phyloP scores from a whole-genome alignment of 139 green algal genomes.

The Coccomyxa sp. region DNA sequence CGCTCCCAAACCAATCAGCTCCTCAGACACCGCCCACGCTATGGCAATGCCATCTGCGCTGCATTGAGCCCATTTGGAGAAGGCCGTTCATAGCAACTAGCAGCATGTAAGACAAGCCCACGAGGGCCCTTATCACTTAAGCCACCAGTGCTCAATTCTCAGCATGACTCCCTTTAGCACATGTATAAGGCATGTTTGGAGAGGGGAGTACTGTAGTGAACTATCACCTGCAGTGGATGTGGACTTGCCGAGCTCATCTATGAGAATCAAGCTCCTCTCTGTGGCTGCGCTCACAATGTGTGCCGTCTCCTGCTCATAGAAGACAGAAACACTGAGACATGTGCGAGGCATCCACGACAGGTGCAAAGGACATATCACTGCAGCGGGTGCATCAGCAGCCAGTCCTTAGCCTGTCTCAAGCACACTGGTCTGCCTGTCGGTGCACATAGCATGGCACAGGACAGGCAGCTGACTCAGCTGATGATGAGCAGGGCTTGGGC shows the following conservation, averaged over 20 bases:
- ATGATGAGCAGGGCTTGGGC: background rate
- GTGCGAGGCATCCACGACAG: background rate
- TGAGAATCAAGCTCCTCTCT: conserved; percentile 58
- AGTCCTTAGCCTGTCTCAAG: background rate
- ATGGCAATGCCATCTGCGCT: conserved; percentile 70
- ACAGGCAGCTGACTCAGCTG: too few species aligned
- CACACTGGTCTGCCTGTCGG: background rate
- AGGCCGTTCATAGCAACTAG: background rate
- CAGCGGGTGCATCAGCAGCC: background rate
- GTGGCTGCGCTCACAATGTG: background rate
- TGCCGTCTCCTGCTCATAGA: conserved; percentile 5
- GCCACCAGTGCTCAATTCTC: background rate
- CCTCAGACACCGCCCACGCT: conserved; percentile 65
- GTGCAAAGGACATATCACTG: background rate
- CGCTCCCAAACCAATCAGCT: conserved; percentile 18
- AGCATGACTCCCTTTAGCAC: background rate
- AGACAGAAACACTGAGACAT: background rate
- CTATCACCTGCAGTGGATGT: conserved; percentile 59
- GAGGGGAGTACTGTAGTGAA: background rate
- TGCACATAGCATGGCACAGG: background rate
- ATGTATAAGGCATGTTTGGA: background rate
- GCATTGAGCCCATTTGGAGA: background rate
- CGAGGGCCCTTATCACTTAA: too few species aligned
- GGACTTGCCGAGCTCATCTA: conserved; percentile 78
- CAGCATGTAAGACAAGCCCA: background rate